Percentiles rank a stretch among this genome's conserved stretches.
Conservation (phyloP, 305 asterid species). For the Ilex paraguariensis region DNA sequence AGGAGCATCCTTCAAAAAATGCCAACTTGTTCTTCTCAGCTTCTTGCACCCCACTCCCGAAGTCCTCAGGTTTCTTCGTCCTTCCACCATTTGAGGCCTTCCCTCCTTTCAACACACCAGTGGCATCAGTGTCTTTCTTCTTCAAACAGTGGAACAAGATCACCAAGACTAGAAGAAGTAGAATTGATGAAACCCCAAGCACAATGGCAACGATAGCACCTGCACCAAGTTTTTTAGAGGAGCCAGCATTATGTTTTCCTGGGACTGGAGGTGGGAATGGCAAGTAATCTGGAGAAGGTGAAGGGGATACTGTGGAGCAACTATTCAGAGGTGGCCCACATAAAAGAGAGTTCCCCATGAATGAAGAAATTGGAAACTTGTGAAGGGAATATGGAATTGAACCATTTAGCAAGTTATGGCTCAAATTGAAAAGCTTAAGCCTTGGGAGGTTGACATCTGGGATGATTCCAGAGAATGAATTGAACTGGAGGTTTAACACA, state of each 20-base stretch:
- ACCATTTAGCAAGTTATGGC: slow-evolving; percentile 60
- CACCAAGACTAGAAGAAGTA: slow-evolving; percentile 28
- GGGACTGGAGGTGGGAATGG: slow-evolving; percentile 17
- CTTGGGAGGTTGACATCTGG: slow-evolving; percentile 50
- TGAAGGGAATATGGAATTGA: slow-evolving; percentile 55
- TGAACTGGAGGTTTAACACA: slow-evolving; percentile 56
- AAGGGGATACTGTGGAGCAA: slow-evolving; percentile 34
- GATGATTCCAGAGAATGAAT: slow-evolving; percentile 46
- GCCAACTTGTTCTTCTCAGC: slow-evolving; percentile 83
- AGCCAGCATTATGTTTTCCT: slow-evolving; percentile 4
- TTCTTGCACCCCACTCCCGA: slow-evolving; percentile 91
- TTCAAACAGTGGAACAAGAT: slow-evolving; percentile 45
- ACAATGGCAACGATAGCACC: slow-evolving; percentile 46
- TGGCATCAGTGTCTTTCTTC: slow-evolving; percentile 33
- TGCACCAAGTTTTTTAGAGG: slow-evolving; percentile 29
- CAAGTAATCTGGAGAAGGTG: slow-evolving; percentile 19
- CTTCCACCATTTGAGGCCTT: slow-evolving; percentile 51
- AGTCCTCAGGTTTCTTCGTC: slow-evolving; percentile 71
- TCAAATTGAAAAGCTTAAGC: slow-evolving; percentile 56
- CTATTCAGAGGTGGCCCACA: slow-evolving; percentile 59
- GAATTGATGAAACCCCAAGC: slow-evolving; percentile 35
- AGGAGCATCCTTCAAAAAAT: slow-evolving; percentile 67
- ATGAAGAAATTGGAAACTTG: slow-evolving; percentile 62
- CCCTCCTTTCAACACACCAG: slow-evolving; percentile 46
- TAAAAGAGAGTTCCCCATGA: slow-evolving; percentile 56